These are phyloP conservation scores for Bothriochloa decipiens DNA, from an alignment of 176 grass and related monocot genomes.

Conservation along the genomic window DNA sequence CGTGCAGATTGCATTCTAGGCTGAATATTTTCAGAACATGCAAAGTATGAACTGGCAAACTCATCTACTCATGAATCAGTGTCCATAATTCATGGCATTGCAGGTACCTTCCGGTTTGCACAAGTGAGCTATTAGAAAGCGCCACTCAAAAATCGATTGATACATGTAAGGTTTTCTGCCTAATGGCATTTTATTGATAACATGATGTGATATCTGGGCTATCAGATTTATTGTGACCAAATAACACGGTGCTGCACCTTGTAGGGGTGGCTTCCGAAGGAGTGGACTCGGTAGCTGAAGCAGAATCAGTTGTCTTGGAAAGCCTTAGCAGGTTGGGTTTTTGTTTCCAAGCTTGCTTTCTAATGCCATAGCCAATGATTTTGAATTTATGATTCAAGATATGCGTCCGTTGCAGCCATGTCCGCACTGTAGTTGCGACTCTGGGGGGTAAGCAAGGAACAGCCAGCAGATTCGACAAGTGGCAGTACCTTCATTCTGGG, in stretches of 20 bases:
- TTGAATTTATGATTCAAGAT: neutral
- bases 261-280: conserved; percentile 81
- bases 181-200: conserved; percentile 11
- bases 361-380: neutral
- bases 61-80: neutral
- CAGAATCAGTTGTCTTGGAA: conserved; percentile 79
- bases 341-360: neutral
- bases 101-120: conserved; percentile 83
- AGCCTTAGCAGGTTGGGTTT: conserved; percentile 78
- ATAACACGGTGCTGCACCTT: conserved; percentile 54
- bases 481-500: conserved; percentile 81
- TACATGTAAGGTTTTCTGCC: conserved; percentile 58
- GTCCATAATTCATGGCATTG: conserved; percentile 22
- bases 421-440: conserved; percentile 75
- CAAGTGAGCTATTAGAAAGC: conserved; percentile 83
- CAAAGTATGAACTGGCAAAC: conserved; percentile 5
- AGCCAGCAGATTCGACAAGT: conserved; percentile 78
- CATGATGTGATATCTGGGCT: neutral
- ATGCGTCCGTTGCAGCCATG: conserved; percentile 58
- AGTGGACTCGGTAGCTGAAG: conserved; percentile 73
- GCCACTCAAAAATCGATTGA: conserved; percentile 72
- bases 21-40: neutral
- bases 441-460: conserved; percentile 85
- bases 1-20: neutral
- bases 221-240: neutral